Evolutionary conservation across 139 green algal species (phyloP), one percentile per base, ranked within the genome.

Genomic region (Raphidocelis subcapitata): DNA sequence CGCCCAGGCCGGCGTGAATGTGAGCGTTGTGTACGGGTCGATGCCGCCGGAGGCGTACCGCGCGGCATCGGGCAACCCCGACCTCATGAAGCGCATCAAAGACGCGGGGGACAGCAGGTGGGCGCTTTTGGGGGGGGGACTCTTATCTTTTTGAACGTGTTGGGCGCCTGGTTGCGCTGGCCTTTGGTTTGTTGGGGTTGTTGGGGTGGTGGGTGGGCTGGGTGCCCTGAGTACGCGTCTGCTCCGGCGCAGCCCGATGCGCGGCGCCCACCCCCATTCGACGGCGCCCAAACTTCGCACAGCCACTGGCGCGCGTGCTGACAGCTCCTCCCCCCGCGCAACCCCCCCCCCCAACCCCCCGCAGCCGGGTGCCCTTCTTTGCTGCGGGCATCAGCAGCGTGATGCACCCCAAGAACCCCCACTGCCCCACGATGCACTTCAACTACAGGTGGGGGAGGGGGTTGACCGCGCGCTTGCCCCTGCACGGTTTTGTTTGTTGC

Each of bases 391-490:
- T 99, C 77, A 94, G 82, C 73, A 97, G 86, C 15, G 95, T 99
- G 8, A 98, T 99, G 92, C 96, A 99, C 85, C 96, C 96, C 0
- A 76, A 83, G 64, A 99, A 99, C 88, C 96, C 96, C 4, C 90
- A 97, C 65, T 89, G 84, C 18, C 96, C 96, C 36, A 99, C 95
- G 37, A 97, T 99, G 94, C 96, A 99, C 90, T 99, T 99, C 87
- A 99, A 99, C 90, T 99, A 99, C 89, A 87, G 96, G 81, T 91
- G 61, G 35, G n/a, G n/a, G n/a, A n/a, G n/a, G n/a, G n/a, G n/a
- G n/a, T n/a, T n/a, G n/a, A n/a, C n/a, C 41, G 41, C 41, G 41
- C 41, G 41, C 41, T 8, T 20, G 41, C 41, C 41, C 8, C 41
- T 8, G 41, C 41, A 8, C 8, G 8, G 8, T 49, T 49, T 49